Evolutionary conservation across 108 stramenopile genomes (phyloP).

Genomic region (Cyclotella sp.): DNA sequence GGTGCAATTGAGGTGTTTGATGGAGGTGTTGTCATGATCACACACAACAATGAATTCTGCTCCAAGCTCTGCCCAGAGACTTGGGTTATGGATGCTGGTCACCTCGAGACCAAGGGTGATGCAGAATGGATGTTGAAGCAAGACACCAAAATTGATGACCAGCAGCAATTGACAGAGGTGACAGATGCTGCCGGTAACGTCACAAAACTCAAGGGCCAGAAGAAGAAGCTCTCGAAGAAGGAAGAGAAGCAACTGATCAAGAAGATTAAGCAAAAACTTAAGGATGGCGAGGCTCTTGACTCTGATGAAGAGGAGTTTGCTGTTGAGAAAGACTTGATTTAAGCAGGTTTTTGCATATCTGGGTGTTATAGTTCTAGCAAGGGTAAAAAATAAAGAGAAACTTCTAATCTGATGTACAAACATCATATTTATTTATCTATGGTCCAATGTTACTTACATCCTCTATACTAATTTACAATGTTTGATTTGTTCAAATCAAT

Average conservation of each 20-base stretch:
- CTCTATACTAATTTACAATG: no score
- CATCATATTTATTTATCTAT: no score
- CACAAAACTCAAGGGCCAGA: constrained; percentile 90
- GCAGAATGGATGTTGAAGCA: constrained; percentile 99
- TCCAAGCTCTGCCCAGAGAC: constrained; percentile 96
- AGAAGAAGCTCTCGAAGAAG: constrained; percentile 98
- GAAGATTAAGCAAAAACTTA: constrained; percentile 96
- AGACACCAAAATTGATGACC: constrained; percentile 94
- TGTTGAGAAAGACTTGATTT: constrained; percentile 93
- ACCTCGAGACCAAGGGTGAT: constrained; percentile 98
- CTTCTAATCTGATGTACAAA: no score
- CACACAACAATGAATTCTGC: constrained; percentile 99
- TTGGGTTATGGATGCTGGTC: constrained; percentile 99
- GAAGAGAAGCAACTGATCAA: constrained; percentile 97
- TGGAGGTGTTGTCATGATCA: constrained; percentile 99
- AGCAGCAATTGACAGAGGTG: constrained; percentile 91
- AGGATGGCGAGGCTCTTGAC: constrained; percentile 90
- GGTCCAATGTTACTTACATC: no score
- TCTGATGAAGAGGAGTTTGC: constrained; percentile 96
- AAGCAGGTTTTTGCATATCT: constrained; percentile 32
- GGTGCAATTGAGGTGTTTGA: constrained; percentile 96
- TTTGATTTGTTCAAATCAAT: no score
- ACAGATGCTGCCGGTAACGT: constrained; percentile 99
- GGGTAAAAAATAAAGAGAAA: constrained; percentile 5
- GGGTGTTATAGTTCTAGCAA: constrained; percentile 15